phyloP scores from a whole-genome alignment of 768 basidiomycete genomes.

The Hericium erinaceus region DNA sequence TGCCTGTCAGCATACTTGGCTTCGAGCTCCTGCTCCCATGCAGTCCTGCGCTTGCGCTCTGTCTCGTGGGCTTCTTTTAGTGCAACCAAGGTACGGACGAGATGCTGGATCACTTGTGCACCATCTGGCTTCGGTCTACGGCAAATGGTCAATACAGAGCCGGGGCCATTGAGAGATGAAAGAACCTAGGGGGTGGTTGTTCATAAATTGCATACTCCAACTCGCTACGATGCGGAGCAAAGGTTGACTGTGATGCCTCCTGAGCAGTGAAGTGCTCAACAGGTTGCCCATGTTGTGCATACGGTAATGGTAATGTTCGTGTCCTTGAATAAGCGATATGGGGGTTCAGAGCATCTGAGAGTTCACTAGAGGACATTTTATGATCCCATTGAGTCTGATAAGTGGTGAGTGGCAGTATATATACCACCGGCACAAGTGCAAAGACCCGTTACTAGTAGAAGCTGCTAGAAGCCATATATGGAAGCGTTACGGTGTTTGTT shows the following conservation, averaged over 20 bases:
- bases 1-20: slow-evolving; percentile 43
- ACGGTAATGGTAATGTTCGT: slow-evolving; percentile 9
- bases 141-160: neutral
- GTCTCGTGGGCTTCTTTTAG: slow-evolving; percentile 52
- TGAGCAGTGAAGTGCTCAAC: neutral
- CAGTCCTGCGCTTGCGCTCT: slow-evolving; percentile 47
- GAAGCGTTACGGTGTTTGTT: slow-evolving; percentile 11
- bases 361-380: slow-evolving; percentile 59
- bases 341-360: slow-evolving; percentile 73
- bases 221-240: slow-evolving; percentile 51
- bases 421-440: too few relatives aligned
- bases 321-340: slow-evolving; percentile 34
- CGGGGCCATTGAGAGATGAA: neutral
- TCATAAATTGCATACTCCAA: slow-evolving; percentile 52
- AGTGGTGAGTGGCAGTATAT: too few relatives aligned
- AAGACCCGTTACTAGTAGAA: neutral
- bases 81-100: slow-evolving; percentile 47
- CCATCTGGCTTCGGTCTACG: slow-evolving; percentile 12
- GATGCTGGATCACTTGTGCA: slow-evolving; percentile 45
- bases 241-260: slow-evolving; percentile 1
- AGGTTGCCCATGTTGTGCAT: neutral
- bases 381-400: neutral
- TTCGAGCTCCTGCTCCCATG: slow-evolving; percentile 69
- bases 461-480: slow-evolving; percentile 14
- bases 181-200: slow-evolving; percentile 20